Base-by-base conservation (phyloP, 2,329 filamentous ascomycete genomes). In the Pyrenochaeta sp. region DNA sequence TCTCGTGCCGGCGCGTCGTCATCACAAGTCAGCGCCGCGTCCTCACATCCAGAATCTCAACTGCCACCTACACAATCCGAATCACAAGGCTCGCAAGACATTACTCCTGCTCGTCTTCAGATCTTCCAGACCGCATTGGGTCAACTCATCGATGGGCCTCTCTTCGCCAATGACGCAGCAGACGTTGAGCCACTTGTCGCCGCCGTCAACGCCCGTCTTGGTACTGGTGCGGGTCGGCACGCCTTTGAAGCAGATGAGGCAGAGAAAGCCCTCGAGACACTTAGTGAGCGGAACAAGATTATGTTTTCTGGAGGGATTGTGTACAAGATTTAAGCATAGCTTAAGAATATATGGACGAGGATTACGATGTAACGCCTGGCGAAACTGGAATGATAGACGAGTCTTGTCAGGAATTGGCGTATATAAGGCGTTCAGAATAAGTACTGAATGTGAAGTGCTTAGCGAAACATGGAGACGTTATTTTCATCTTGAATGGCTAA, bases 131-230 rank as follows among this genome's bases (percentile, higher is more conserved):
- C 86, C 10, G 86, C 90, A 2, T 82, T 99, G 2, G 95, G 95
- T 20, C 90, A 91, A 66, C 82, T 99, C 48, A 88, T 97, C 68
- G 89, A 89, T 66, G 89, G 90, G 0, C 83, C 86, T 11, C 76
- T 99, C n/a, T 99, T 99, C 72, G 86, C 88, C 29, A 91, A 96
- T 56, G 95, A 98, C 68, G 87, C 88, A 15, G 92, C 92, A 12
- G 84, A 89, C 56, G 83, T 97, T 1, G 85, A 87, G 58, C 85
- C 85, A 21, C 83, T 99, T 29, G 83, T 97, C 15, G 83, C 83
- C 3, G 90, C 90, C 7, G 90, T 99, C 45, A 99, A 99, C 73
- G 79, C 79, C 3, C 86, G 87, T 64, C 66, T 97, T 41, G 82
- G 84, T 12, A 83, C 83, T 4, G 85, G 85, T 6, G 72, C 77